Evolutionary conservation across 2,329 filamentous ascomycete genomes (phyloP), one percentile per base, ranked within the genome.

Genomic region (Fusarium tuaranense): DNA sequence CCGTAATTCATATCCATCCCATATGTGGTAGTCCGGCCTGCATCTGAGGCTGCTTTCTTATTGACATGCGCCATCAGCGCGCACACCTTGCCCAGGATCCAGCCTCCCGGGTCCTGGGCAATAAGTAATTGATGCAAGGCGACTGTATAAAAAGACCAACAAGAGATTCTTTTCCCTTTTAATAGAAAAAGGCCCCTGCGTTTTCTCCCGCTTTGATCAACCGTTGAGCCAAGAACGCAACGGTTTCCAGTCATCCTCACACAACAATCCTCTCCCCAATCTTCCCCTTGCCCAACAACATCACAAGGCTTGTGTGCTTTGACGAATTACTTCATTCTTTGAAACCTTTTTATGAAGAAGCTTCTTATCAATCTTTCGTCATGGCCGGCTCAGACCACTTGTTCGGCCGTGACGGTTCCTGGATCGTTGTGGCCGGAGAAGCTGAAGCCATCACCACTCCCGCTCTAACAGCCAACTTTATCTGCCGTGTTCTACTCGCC

Each of bases 401-500:
- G 59, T 67, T 77, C 69, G 58, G 64, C 53, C 76, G 77, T 68
- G 73, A 66, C 27, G 70, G 65, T 55, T 67, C 76, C 51, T 67
- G 77, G 62, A 76, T 81, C 67, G 53, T 76, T 62, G 59, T 72
- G 32, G 63, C 68, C 59, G 66, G 77, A 10, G 76, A 71, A 44
- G 66, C 69, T 12, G 71, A 68, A n/a, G 76, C 79, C 16, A 78
- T 76, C 75, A 79, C 77, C 12, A 79, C 71, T 8, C 76, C 82
- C 2, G 68, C 79, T 3, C 78, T 85, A 38, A 81, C 78, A 2
- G 82, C 83, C 71, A 90, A 91, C 81, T 81, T 89, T 48, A 74
- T 87, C 63, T 82, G 82, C 63, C 84, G 89, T n/a, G 82, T 90
- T 20, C 65, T 86, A 38, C 78, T 91, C 20, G 85, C 85, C 20